Conservation (phyloP, 2,329 filamentous ascomycete genomes). For the Boeremia exigua region DNA sequence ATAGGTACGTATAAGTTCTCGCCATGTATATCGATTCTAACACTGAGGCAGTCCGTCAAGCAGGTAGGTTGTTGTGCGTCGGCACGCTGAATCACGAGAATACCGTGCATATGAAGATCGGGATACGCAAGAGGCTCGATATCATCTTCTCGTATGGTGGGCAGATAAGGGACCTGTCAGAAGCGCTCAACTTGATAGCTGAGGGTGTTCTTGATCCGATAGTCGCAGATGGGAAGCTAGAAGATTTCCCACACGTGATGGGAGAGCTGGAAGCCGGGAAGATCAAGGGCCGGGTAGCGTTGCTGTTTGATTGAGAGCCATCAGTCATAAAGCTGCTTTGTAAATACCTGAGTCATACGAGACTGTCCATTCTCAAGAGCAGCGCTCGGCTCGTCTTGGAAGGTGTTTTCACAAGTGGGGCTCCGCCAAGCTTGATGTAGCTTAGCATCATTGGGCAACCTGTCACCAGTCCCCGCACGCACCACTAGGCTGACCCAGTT, state of each 20-base stretch:
- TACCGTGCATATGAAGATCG: conserved; percentile 32
- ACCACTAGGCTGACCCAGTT: conserved; percentile 1
- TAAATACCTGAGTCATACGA: not conserved
- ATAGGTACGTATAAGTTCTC: conserved; percentile 16
- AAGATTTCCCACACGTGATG: conserved; percentile 24
- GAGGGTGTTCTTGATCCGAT: conserved; percentile 25
- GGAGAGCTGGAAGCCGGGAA: conserved; percentile 25
- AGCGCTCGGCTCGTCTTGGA: conserved; percentile 3
- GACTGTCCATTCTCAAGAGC: not conserved
- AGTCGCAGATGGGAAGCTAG: conserved; percentile 25
- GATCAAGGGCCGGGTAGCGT: conserved; percentile 22
- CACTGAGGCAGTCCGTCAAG: conserved; percentile 22
- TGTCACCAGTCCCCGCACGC: not conserved
- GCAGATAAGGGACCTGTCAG: conserved; percentile 24
- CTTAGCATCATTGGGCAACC: not conserved
- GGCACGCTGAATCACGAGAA: conserved; percentile 34
- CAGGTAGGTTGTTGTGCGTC: conserved; percentile 28
- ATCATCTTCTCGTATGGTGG: conserved; percentile 32
- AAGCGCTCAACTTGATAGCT: conserved; percentile 24
- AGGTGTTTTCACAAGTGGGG: conserved; percentile 11
- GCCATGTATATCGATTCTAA: not conserved
- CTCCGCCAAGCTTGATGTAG: not conserved
- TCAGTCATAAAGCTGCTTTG: not conserved
- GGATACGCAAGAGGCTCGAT: conserved; percentile 26
- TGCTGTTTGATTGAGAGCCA: conserved; percentile 14